Conservation (phyloP, 2,329 filamentous ascomycete species). For the Colletotrichum simmondsii region DNA sequence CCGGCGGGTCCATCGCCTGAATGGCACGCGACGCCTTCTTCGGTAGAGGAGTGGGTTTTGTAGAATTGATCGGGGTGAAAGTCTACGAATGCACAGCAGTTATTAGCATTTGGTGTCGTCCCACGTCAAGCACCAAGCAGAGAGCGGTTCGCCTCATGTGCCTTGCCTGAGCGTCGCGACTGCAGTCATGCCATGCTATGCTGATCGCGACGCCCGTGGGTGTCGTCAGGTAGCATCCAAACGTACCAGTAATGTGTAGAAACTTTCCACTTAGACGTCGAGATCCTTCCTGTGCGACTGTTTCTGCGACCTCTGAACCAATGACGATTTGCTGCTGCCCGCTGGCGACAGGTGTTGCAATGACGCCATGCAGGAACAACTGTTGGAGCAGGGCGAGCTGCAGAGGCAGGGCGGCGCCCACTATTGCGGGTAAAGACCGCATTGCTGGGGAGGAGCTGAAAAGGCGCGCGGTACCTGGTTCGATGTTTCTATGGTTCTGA, state of each 20-base stretch:
- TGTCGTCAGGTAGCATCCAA: conserved; percentile 29
- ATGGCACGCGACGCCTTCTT: conserved; percentile 80
- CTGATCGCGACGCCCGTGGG: not conserved
- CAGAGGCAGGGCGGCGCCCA: conserved; percentile 30
- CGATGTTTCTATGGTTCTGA: conserved; percentile 10
- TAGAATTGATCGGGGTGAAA: conserved; percentile 93
- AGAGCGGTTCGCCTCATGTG: not conserved
- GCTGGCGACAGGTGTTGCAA: conserved; percentile 30
- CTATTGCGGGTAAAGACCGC: conserved; percentile 35
- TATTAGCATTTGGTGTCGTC: conserved; percentile 24
- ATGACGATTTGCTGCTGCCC: conserved; percentile 31
- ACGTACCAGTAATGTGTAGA: conserved; percentile 86
- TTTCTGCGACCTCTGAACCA: conserved; percentile 37
- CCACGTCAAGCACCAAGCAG: conserved; percentile 21
- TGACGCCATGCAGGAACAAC: conserved; percentile 34
- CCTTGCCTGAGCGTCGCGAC: not conserved
- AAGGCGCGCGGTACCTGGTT: not conserved
- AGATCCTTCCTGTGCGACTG: conserved; percentile 49
- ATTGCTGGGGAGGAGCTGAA: conserved; percentile 22
- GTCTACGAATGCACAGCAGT: conserved; percentile 64
- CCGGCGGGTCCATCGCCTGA: conserved; percentile 81
- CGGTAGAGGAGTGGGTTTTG: conserved; percentile 79
- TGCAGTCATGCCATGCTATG: not conserved
- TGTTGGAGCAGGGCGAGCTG: conserved; percentile 29
- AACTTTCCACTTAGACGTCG: conserved; percentile 74